Evolutionary conservation across 2,329 filamentous ascomycete genomes (phyloP).

Genomic region (Exophiala aquamarina): DNA sequence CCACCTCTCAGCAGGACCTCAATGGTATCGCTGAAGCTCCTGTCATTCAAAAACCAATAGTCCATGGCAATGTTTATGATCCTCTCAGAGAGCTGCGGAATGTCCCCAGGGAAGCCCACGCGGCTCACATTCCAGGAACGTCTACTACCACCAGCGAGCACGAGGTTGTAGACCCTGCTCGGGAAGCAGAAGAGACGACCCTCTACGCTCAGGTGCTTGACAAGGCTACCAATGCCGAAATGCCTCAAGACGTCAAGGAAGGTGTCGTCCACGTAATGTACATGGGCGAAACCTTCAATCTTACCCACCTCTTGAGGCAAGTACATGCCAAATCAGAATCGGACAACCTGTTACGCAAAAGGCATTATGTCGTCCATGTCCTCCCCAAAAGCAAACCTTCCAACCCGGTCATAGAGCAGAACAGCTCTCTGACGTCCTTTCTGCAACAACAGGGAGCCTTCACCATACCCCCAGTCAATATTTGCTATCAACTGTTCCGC

Average conservation of each 20-base stretch:
- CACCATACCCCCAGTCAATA: slow-evolving; percentile 17
- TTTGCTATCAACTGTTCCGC: slow-evolving; percentile 24
- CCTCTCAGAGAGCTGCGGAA: slow-evolving; percentile 14
- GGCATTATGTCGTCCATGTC: slow-evolving; percentile 18
- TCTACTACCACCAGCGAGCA: slow-evolving; percentile 11
- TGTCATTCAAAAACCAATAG: not conserved
- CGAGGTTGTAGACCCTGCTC: slow-evolving; percentile 11
- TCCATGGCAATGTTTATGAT: slow-evolving; percentile 19
- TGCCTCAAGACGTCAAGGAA: slow-evolving; percentile 12
- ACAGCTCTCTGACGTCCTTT: slow-evolving; percentile 22
- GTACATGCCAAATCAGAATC: slow-evolving; percentile 20
- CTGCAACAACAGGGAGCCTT: slow-evolving; percentile 24
- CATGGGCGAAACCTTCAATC: slow-evolving; percentile 22
- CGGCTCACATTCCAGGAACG: not conserved
- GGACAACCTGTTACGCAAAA: slow-evolving; percentile 10
- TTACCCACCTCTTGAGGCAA: slow-evolving; percentile 26
- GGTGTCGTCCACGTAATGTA: slow-evolving; percentile 21
- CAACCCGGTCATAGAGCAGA: slow-evolving; percentile 22
- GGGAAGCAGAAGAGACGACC: slow-evolving; percentile 15
- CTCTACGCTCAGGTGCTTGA: slow-evolving; percentile 21
- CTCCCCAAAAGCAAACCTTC: slow-evolving; percentile 20
- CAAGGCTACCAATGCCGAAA: slow-evolving; percentile 15
- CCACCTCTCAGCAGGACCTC: slow-evolving; percentile 9
- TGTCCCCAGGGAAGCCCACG: slow-evolving; percentile 3
- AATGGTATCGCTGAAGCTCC: slow-evolving; percentile 5